Evolutionary conservation across 768 basidiomycete species (phyloP), one percentile per base, ranked within the genome.

Genomic region (Suillus bovinus): DNA sequence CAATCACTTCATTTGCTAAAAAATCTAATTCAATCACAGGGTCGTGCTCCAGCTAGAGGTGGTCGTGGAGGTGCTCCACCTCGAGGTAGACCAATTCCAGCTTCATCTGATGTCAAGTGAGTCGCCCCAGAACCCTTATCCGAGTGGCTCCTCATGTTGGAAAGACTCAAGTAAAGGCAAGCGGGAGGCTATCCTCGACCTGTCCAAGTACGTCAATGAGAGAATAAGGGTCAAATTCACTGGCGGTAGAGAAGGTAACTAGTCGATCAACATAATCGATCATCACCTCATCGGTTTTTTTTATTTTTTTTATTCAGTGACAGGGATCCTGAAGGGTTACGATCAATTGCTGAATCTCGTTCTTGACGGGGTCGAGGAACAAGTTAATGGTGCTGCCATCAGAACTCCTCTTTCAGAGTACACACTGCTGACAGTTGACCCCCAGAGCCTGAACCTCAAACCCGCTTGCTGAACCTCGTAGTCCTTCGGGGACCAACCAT

Each of bases 341-440:
- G 97, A 99, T 77, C 96, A 98, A 68, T 81, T 99, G 42, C 84
- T 99, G 61, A 99, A 99, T 74, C 88, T 99, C 60, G 97, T 99
- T 56, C 85, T 99, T 56, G 97, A 99, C 75, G 93, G 97, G 63
- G 94, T 99, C 7, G 85, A 89, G 69, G 97, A 99, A 76, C 84
- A 90, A 42, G 67, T 92, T 3, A 82, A 84, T 71, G 87, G 91
- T 91, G 70, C 66, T 80, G 65, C 8, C 38, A 52, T 49, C 5
- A 31, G 2, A 20, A 31, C 31, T 6, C 27, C 16, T 20, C 9
- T 49, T 13, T 39, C 54, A 38, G 22, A 24, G 36, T 20, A 29
- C 27, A 17, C 54, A 39, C 38, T 2, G 1, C 38, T 56, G 22
- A 56, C 55, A 41, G 11, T 55, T 16, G 17, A 52, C 61, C n/a